Percentiles rank a stretch among this genome's conserved stretches.
These are phyloP conservation scores for Metarhizium sp. DNA, from an alignment of 2,329 filamentous ascomycete species.

Conservation along the genomic window DNA sequence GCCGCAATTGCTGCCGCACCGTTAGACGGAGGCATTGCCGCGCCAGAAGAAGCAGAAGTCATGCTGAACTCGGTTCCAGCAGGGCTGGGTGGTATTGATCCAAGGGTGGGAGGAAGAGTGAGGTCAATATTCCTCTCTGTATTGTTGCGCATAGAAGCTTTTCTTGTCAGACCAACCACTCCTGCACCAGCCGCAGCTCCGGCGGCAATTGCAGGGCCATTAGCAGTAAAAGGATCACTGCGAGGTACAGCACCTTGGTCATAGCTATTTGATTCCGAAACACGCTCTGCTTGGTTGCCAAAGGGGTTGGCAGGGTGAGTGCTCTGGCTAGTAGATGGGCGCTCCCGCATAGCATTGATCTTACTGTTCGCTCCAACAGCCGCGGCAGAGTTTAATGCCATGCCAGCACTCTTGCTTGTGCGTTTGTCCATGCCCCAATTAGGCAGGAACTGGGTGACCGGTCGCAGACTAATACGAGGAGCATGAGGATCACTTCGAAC, in stretches of 20 bases:
- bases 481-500: conserved; percentile 37
- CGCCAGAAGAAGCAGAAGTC: conserved; percentile 40
- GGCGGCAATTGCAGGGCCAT: conserved; percentile 28
- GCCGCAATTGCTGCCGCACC: conserved; percentile 52
- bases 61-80: conserved; percentile 54
- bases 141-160: conserved; percentile 47
- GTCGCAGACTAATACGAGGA: conserved; percentile 76
- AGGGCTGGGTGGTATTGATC: conserved; percentile 44
- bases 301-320: conserved; percentile 62
- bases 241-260: conserved; percentile 12
- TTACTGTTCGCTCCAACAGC: conserved; percentile 8
- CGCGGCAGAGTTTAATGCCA: conserved; percentile 25
- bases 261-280: conserved; percentile 31
- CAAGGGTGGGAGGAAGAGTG: conserved; percentile 31
- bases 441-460: conserved; percentile 75
- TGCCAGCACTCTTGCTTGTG: conserved; percentile 37
- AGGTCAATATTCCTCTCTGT: conserved; percentile 43
- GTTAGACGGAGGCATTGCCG: conserved; percentile 24
- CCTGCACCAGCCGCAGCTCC: conserved; percentile 29
- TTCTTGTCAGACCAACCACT: conserved; percentile 35
- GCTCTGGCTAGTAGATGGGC: conserved; percentile 34
- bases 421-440: conserved; percentile 43
- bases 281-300: conserved; percentile 47
- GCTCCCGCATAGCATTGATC: conserved; percentile 36
- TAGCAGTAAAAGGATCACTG: conserved; percentile 24